Evolutionary conservation across 2,329 filamentous ascomycete genomes (phyloP), one percentile per base, ranked within the genome.

Genomic region (Chrysoporthe austroafricana): DNA sequence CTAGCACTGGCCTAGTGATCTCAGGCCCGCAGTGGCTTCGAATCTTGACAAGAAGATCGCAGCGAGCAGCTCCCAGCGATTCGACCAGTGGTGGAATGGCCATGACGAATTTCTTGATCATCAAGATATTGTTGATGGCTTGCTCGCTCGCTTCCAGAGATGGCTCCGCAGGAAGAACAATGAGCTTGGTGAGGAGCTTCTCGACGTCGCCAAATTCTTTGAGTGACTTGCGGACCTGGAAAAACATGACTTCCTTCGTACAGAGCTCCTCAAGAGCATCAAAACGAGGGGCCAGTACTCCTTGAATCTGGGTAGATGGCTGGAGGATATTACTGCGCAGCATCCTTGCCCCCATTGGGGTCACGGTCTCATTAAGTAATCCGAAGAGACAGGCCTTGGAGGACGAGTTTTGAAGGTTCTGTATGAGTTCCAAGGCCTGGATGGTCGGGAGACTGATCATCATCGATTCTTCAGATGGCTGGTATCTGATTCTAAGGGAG

Each of bases 401-500:
- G 72, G 91, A 94, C 0, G 88, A 75, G 72, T 91, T 89, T 14
- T 92, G 89, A 0, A 94, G 76, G 72, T 97, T 99, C 73, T 97
- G 93, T 36, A 98, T 91, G 6, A 99, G 84, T 76, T 99, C 96
- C 3, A 99, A 83, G 0, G 93, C 93, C 48, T 90, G 86, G 39
- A 97, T 93, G 0, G 94, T 97, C 0, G 93, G 91, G 2, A 96
- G 85, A 74, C 97, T 95, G 73, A 98, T 96, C 87, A 97, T 93
- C 94, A 98, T 97, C 0, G 93, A 92, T 34, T 95, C 92, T 75
- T 97, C 92, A 0, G 93, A 94, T 0, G 94, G 91, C 73, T 95
- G 90, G 72, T 97, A 97, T 70, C 89, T 90, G 74, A 98, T 91
- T 3, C 93, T 88, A 43, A 98, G 85, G 26, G 94, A 94, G 75